Evolutionary conservation across 1,284 basidiomycete genomes (phyloP), one percentile per base, ranked within the genome.

Genomic region (Sparassis latifolia): DNA sequence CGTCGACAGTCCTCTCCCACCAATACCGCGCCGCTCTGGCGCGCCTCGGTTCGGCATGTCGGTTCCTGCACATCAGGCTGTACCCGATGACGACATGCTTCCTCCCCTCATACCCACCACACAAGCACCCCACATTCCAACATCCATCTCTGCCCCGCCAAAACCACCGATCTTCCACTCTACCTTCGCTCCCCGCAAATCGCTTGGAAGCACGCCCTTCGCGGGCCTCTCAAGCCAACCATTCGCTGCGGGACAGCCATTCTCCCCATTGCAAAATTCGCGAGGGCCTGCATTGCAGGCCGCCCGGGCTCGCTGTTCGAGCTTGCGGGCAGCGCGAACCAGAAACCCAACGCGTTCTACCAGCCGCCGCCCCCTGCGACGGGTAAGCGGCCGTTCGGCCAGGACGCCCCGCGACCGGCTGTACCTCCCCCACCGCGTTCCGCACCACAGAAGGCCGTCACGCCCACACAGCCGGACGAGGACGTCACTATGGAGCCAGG

Each of bases 271-370:
- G 20, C 20, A 20, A 20, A 20, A 20, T 20, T 20, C 20, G 20
- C 20, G 30, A 37, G 44, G 43, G 2, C 27, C 43, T n/a, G 30
- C 42, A 5, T 31, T 39, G 32, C 37, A 5, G 2, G 28, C 57
- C 53, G 44, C 38, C 39, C 45, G 7, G 51, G 50, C 44, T 82
- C 79, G n/a, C 63, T 75, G 9, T 77, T 81, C 45, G 73, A 72
- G 1, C 62, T 63, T 4, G 51, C 62, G 2, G 71, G 70, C 10
- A 73, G 73, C 28, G 80, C 82, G 1, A 74, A 73, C 49, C 67
- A 68, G 41, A 69, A 71, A 2, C 71, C 69, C 33, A 85, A 84
- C 56, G 82, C 82, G 3, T 85, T 85, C 60, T 84, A 79, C 60
- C 70, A 73, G 39, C 80, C 80, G 0, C 73, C 79, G 3, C 51